phyloP scores from a whole-genome alignment of 805 yeast genomes.

The Saccharomycopsis olivae region DNA sequence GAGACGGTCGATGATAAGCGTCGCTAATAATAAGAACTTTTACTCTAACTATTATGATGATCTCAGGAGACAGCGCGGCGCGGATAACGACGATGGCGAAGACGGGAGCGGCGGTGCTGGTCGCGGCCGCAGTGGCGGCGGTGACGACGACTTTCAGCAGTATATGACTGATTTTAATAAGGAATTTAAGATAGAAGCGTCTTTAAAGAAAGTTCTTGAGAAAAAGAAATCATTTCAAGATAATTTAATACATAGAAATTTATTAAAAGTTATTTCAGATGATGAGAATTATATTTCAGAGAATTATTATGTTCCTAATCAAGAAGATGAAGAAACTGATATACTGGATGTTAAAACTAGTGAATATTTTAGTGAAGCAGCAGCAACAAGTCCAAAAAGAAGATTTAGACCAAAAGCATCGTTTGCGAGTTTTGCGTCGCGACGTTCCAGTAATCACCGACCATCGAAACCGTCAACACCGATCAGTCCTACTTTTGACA shows the following conservation, averaged over 20 bases:
- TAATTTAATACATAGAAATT: background rate
- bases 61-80: background rate
- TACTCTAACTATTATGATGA: slow-evolving; percentile 12
- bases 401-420: background rate
- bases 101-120: background rate
- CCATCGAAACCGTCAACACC: too few relatives aligned
- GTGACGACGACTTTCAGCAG: slow-evolving; percentile 15
- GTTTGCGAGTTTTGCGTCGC: background rate
- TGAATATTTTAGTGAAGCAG: background rate
- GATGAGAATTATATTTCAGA: slow-evolving; percentile 2
- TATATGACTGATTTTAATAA: slow-evolving; percentile 14
- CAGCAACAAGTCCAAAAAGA: background rate
- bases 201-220: slow-evolving; percentile 4
- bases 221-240: background rate
- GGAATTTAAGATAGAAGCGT: slow-evolving; percentile 10
- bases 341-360: background rate
- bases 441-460: too few relatives aligned
- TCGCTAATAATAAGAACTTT: slow-evolving; percentile 7
- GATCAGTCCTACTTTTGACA: too few relatives aligned
- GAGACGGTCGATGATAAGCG: slow-evolving; percentile 3
- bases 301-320: slow-evolving; percentile 7
- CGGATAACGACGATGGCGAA: background rate
- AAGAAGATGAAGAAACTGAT: background rate
- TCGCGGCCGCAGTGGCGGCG: background rate
- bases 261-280: slow-evolving; percentile 5